Conservation (phyloP, 768 basidiomycete genomes). For the Leccinum longicurvipes region DNA sequence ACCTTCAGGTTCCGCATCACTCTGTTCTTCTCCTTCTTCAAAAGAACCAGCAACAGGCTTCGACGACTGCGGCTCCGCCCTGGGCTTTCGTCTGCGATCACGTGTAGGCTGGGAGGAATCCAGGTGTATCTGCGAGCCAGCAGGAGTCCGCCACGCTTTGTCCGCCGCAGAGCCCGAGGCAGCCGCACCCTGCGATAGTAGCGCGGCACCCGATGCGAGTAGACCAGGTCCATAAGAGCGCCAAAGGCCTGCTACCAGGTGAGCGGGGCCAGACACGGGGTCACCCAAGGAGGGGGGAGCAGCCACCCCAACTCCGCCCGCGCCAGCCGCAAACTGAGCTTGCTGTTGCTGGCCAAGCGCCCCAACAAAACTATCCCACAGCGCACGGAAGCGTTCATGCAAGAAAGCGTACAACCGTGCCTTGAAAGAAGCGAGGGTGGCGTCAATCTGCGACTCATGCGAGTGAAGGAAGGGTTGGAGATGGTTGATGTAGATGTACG, state of each 20-base stretch:
- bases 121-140: slow-evolving; percentile 30
- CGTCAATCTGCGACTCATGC: slow-evolving; percentile 86
- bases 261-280: slow-evolving; percentile 60
- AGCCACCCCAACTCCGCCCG: slow-evolving; percentile 24
- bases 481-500: slow-evolving; percentile 76
- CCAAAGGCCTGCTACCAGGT: slow-evolving; percentile 69
- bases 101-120: slow-evolving; percentile 31
- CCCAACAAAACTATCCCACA: slow-evolving; percentile 64
- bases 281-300: slow-evolving; percentile 47
- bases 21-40: slow-evolving; percentile 62
- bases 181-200: slow-evolving; percentile 52
- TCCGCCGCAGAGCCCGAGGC: slow-evolving; percentile 34
- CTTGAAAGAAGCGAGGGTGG: slow-evolving; percentile 64
- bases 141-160: slow-evolving; percentile 26
- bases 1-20: slow-evolving; percentile 67
- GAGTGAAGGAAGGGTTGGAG: slow-evolving; percentile 80
- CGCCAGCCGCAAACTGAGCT: slow-evolving; percentile 14
- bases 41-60: slow-evolving; percentile 33
- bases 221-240: slow-evolving; percentile 73
- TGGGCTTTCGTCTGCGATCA: slow-evolving; percentile 49
- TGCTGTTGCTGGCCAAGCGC: slow-evolving; percentile 44
- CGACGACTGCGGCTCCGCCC: slow-evolving; percentile 44
- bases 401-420: slow-evolving; percentile 57
- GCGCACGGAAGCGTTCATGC: slow-evolving; percentile 55
- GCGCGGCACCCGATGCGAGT: slow-evolving; percentile 61